Base-by-base conservation (phyloP, 305 asterid species). In the Petunia hybrid region DNA sequence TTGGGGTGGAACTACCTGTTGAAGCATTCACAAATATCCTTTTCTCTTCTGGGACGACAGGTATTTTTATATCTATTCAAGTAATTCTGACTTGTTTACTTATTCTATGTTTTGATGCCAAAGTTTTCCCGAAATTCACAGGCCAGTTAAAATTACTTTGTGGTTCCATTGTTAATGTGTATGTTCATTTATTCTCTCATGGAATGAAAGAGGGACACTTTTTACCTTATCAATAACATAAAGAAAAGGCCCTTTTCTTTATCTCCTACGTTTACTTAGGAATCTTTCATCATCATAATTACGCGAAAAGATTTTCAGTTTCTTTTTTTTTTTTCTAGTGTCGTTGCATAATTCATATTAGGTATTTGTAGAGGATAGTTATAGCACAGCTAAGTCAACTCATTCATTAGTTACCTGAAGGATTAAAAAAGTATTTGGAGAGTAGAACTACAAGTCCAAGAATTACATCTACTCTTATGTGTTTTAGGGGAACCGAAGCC, bases 11-110 rank as follows among this genome's bases (percentile, higher is more conserved):
- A 83, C 92, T 86, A 85, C 84, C 92, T 76, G 84, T 85, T 81
- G 95, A 92, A 79, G 89, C 95, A 74, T 91, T 86, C 87, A 92
- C 98, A 80, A 95, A 95, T 87, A 94, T 95, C 87, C 98, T 94
- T 64, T 95, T 95, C 97, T 94, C 99, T 38, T 95, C 99, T 79
- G 99, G 99, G 86, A 95, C 99, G 31, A 95, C 98, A 88, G 99
- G 99, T 95, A 89, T 43, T 80, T 66, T 60, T 38, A 48, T 62
- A 16, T 64, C 65, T 43, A 64, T 62, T 41, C 82, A n/a, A 66
- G 67, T 48, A 22, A 51, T 65, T 69, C 38, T 64, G 13, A 48
- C 78, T 73, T 48, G 62, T 48, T 73, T 13, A 48, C 62, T 48
- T 73, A 3, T 16, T 73, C 45, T 48, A 48, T 73, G 35, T 48